Percentiles rank a stretch among this genome's conserved stretches.
These are phyloP conservation scores for Aspergillus bombycis DNA, from an alignment of 2,329 filamentous ascomycete genomes.

Conservation along the genomic window DNA sequence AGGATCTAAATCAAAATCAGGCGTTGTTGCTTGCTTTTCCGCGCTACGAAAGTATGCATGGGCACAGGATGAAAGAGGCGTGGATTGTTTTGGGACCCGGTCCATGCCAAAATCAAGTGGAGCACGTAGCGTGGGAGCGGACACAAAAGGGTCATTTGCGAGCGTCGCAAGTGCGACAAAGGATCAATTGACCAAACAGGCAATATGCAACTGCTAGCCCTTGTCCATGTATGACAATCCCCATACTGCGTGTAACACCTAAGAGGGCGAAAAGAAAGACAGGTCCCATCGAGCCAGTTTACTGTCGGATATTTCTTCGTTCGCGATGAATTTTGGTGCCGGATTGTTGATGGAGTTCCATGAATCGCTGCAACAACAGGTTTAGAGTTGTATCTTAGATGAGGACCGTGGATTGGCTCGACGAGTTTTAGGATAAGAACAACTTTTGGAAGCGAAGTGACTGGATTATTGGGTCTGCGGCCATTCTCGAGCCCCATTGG, in stretches of 20 bases:
- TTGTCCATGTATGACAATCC: not conserved
- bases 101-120: conserved; percentile 17
- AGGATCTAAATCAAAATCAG: conserved; percentile 22
- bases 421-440: conserved; percentile 3
- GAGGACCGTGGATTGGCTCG: conserved; percentile 8
- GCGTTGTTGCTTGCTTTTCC: conserved; percentile 21
- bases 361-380: conserved; percentile 2
- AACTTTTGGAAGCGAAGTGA: conserved; percentile 6
- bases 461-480: conserved; percentile 7
- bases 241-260: not conserved
- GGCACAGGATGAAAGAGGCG: conserved; percentile 14
- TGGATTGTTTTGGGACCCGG: conserved; percentile 17
- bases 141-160: conserved; percentile 21
- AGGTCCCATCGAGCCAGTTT: not conserved
- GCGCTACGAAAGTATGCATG: conserved; percentile 10
- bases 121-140: conserved; percentile 22
- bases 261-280: not conserved
- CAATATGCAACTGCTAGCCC: not conserved
- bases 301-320: not conserved
- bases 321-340: not conserved
- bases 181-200: conserved; percentile 5
- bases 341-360: not conserved
- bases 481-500: conserved; percentile 14
- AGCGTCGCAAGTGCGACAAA: not conserved
- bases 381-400: not conserved